These are phyloP conservation scores for Chiua sp. DNA, from an alignment of 1,284 basidiomycete species.

Conservation along the genomic window DNA sequence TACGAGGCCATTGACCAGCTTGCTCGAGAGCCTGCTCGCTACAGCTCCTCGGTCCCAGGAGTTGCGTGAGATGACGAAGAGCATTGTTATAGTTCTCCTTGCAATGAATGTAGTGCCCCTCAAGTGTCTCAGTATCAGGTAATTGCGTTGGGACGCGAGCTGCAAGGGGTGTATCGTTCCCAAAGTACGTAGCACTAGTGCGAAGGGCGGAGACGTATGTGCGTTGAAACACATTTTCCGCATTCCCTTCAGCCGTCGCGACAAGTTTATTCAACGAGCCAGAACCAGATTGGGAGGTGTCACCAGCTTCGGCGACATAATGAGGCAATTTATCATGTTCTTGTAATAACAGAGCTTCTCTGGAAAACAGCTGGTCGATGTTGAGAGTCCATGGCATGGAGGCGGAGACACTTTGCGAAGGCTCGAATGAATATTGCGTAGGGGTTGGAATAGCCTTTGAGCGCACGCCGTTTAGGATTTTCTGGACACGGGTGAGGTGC, in stretches of 20 bases:
- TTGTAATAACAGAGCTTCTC: not conserved
- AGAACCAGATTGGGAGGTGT: not conserved
- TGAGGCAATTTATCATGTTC: not conserved
- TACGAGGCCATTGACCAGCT: constrained; percentile 37
- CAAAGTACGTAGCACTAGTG: constrained; percentile 17
- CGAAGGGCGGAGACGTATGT: constrained; percentile 19
- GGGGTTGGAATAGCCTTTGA: not conserved
- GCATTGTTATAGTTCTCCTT: not conserved
- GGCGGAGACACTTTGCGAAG: not conserved
- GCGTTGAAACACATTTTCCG: constrained; percentile 15
- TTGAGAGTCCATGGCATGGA: not conserved
- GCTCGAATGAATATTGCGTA: constrained; percentile 1
- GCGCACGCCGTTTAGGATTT: constrained; percentile 5
- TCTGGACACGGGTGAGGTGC: constrained; percentile 12
- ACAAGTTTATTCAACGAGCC: constrained; percentile 7
- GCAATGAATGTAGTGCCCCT: constrained; percentile 10
- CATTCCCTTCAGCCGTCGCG: not conserved
- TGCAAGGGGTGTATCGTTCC: not conserved
- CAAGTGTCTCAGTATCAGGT: constrained; percentile 13
- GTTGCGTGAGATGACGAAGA: constrained; percentile 10
- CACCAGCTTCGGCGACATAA: not conserved
- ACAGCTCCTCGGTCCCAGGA: constrained; percentile 12
- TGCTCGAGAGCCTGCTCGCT: constrained; percentile 20
- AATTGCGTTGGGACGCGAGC: not conserved
- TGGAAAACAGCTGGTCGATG: constrained; percentile 5